These are phyloP conservation scores for Amanita pallidorosea DNA, from an alignment of 768 basidiomycete species.

Conservation along the genomic window DNA sequence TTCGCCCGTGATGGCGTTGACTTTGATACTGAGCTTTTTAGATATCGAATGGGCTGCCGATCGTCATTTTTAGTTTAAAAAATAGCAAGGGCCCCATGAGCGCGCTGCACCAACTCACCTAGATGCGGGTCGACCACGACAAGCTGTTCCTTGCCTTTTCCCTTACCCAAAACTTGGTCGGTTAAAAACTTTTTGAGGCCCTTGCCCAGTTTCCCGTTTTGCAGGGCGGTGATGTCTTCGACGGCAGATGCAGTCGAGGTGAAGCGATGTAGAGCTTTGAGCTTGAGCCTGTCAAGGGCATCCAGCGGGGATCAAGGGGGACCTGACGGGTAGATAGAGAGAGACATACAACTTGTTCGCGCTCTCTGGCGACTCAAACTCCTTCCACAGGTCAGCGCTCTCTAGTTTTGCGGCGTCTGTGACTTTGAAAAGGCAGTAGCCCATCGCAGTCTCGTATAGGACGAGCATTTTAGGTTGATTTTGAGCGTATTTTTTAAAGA, in stretches of 20 bases:
- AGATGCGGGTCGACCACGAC: conserved; percentile 87
- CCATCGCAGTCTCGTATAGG: conserved; percentile 90
- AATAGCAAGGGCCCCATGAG: neutral
- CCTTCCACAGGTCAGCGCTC: conserved; percentile 79
- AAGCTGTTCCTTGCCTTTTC: conserved; percentile 77
- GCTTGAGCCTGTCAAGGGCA: conserved; percentile 65
- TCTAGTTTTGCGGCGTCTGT: conserved; percentile 81
- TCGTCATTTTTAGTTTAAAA: neutral
- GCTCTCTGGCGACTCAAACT: conserved; percentile 86
- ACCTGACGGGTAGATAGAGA: neutral
- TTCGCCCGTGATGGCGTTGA: conserved; percentile 43
- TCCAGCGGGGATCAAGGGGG: no score
- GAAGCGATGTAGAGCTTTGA: conserved; percentile 94
- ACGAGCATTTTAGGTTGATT: conserved; percentile 73
- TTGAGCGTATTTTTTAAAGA: neutral
- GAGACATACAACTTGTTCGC: conserved; percentile 81
- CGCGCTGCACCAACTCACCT: conserved; percentile 38
- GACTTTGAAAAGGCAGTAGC: conserved; percentile 97
- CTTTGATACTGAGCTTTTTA: conserved; percentile 90
- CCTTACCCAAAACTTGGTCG: conserved; percentile 78
- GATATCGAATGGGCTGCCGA: conserved; percentile 69
- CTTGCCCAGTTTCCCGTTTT: conserved; percentile 89
- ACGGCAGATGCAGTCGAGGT: conserved; percentile 94
- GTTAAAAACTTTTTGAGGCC: conserved; percentile 89
- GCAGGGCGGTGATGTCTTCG: conserved; percentile 89